Conservation (phyloP, 2,329 filamentous ascomycete species). For the Calonectria leucothoes region DNA sequence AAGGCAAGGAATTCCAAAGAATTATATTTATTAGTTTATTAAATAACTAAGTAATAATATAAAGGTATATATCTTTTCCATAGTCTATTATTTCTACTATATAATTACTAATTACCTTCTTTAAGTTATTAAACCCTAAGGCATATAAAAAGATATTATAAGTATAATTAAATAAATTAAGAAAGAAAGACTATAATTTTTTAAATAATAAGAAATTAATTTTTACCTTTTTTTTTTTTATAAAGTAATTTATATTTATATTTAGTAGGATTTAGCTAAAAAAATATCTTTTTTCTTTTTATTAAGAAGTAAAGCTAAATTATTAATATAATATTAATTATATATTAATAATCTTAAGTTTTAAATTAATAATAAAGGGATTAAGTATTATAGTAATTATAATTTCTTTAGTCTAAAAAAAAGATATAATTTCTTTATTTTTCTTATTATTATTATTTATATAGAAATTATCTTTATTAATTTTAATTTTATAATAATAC, state of each 20-base stretch:
- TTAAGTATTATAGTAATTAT: neutral
- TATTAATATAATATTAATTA: neutral
- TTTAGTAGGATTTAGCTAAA: neutral
- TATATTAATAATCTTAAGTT: neutral
- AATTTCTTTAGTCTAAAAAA: neutral
- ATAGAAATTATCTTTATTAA: neutral
- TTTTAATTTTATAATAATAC: neutral
- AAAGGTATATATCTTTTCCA: neutral
- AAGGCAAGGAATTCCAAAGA: neutral
- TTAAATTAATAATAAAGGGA: neutral
- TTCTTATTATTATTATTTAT: neutral
- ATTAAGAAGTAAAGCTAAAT: neutral
- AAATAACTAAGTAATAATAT: neutral
- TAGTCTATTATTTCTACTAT: neutral
- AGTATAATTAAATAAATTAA: neutral
- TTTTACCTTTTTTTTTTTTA: neutral
- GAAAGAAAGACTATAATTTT: neutral
- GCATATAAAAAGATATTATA: neutral
- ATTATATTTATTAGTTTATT: neutral
- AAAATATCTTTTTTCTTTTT: neutral
- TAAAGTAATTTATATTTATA: neutral
- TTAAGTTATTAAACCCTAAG: neutral
- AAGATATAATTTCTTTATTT: neutral
- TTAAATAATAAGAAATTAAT: neutral
- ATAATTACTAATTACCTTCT: neutral